A percentile compares a stretch with the other conserved stretches of the same genome.
phyloP scores from a whole-genome alignment of 208 protist species.

The Acanthamoeba healyi region DNA sequence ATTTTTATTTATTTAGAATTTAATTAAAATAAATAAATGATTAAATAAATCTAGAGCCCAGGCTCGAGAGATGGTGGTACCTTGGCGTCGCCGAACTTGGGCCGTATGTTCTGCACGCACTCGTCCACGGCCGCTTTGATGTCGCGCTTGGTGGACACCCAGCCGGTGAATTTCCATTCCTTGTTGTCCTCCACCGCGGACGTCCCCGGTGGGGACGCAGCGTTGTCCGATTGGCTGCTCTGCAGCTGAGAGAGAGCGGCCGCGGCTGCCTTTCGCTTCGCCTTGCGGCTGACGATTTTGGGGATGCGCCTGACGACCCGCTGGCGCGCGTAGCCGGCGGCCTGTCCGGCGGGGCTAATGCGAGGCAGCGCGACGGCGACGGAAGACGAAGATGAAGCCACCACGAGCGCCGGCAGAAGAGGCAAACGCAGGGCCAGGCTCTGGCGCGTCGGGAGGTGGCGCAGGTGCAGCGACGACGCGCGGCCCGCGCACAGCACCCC shows the following conservation, averaged over 20 bases:
- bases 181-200: background rate
- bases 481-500: background rate
- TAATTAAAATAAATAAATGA: too few species aligned
- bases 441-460: background rate
- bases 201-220: background rate
- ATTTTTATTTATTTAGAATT: background rate
- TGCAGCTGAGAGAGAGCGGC: too few species aligned
- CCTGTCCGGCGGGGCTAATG: background rate
- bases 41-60: too few species aligned
- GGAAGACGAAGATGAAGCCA: constrained; percentile 1
- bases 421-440: background rate
- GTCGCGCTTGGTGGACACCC: constrained; percentile 40
- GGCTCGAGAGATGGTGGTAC: background rate
- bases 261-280: too few species aligned
- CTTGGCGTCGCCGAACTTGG: constrained; percentile 12
- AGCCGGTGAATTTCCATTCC: constrained; percentile 58
- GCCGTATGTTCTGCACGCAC: constrained; percentile 28
- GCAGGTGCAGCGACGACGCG: background rate
- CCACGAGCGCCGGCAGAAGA: background rate
- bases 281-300: background rate
- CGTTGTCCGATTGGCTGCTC: too few species aligned
- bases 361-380: background rate
- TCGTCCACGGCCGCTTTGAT: constrained; percentile 31
- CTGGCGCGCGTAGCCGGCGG: background rate
- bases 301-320: background rate